Percentiles rank a stretch among this genome's conserved stretches.
Conservation (phyloP, 345 rosid species). For the Nephelium lappaceum region DNA sequence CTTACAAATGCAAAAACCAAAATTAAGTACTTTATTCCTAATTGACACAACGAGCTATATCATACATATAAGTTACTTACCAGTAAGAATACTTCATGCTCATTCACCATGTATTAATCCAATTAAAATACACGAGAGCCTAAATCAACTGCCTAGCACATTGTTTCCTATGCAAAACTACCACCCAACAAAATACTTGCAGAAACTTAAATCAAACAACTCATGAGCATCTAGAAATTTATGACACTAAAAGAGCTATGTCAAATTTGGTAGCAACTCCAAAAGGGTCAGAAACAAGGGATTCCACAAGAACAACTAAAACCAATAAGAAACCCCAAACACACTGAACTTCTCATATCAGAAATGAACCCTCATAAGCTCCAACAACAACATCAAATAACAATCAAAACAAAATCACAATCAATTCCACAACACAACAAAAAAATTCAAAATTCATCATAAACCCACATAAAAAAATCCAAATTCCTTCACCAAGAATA, state of each 20-base stretch:
- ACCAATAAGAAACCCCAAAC: not conserved
- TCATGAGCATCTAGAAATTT: not conserved
- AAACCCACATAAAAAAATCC: not conserved
- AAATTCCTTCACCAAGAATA: not conserved
- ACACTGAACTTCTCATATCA: not conserved
- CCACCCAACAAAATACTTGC: not conserved
- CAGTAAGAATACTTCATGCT: not conserved
- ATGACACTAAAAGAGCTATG: not conserved
- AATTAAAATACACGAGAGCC: not conserved
- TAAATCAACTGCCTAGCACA: not conserved
- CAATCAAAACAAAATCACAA: conserved; percentile 2
- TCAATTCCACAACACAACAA: conserved; percentile 4
- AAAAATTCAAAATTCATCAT: not conserved
- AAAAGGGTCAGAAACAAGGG: not conserved
- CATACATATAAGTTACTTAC: not conserved
- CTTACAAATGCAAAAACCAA: not conserved
- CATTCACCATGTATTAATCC: conserved; percentile 1
- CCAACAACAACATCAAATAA: not conserved
- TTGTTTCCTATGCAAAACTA: not conserved
- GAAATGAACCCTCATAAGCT: not conserved
- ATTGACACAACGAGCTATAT: not conserved
- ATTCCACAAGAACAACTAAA: conserved; percentile 3
- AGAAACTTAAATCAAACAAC: conserved; percentile 8
- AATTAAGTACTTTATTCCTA: not conserved
- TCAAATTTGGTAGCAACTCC: not conserved